phyloP scores from a whole-genome alignment of 106 monocot genomes.

The Platanthera zijinensis region DNA sequence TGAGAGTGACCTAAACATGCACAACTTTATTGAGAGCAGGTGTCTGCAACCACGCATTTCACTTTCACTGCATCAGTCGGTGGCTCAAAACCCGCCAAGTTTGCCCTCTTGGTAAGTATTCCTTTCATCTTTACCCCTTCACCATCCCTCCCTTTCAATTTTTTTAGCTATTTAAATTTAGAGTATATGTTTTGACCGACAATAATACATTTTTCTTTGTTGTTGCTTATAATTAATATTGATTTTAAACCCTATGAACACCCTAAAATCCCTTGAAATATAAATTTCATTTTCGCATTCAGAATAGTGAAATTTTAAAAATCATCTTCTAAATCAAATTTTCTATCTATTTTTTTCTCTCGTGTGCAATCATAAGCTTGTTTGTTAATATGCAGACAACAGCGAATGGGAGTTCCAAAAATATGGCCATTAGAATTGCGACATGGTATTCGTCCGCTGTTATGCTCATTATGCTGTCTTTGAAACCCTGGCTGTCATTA shows the following conservation, averaged over 20 bases:
- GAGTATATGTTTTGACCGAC: background rate
- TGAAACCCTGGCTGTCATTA: no score
- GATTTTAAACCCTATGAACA: no score
- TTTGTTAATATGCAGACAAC: conserved; percentile 14
- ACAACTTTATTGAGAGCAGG: conserved; percentile 23
- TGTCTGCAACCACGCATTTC: conserved; percentile 91
- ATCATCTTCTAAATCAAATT: background rate
- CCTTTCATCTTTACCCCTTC: background rate
- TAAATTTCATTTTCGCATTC: no score
- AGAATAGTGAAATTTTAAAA: background rate
- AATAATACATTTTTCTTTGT: no score
- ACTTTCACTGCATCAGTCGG: conserved; percentile 95
- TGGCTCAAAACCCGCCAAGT: conserved; percentile 99
- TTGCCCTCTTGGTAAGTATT: conserved; percentile 46
- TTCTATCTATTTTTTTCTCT: background rate
- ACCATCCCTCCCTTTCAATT: background rate
- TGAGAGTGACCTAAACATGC: background rate
- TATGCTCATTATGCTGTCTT: no score
- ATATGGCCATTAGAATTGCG: conserved; percentile 17
- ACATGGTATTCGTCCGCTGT: no score
- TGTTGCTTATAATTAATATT: no score
- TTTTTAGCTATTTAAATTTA: background rate
- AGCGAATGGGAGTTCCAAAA: conserved; percentile 37
- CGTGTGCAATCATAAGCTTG: background rate
- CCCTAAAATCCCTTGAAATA: no score